Conservation (phyloP, 2,329 filamentous ascomycete species). For the Ascochyta clinopodiicola region DNA sequence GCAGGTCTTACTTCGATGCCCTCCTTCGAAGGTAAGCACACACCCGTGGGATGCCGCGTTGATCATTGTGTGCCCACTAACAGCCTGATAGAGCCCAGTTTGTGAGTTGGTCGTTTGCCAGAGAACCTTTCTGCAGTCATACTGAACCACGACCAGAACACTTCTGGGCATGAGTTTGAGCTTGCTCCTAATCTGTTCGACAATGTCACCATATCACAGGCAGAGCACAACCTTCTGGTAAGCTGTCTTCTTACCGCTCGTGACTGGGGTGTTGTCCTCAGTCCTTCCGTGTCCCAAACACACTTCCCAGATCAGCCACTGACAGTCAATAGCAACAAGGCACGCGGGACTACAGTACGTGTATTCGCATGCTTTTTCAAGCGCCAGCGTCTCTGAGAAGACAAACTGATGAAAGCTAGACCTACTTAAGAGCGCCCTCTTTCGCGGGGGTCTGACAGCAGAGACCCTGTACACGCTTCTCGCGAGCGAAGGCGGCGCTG, state of each 20-base stretch:
- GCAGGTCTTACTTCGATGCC: conserved; percentile 67
- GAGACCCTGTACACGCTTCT: conserved; percentile 59
- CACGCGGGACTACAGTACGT: conserved; percentile 63
- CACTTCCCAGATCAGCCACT: neutral
- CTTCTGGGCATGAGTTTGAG: conserved; percentile 46
- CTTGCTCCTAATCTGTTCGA: conserved; percentile 44
- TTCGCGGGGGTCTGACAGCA: conserved; percentile 57
- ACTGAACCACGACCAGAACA: conserved; percentile 46
- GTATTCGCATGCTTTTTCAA: neutral
- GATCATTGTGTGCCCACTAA: conserved; percentile 28
- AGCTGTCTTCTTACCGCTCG: conserved; percentile 28
- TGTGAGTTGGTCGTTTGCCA: conserved; percentile 49
- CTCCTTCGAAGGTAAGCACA: conserved; percentile 65
- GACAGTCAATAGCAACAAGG: conserved; percentile 41
- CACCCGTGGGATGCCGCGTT: no score
- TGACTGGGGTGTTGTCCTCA: neutral
- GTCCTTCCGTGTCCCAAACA: neutral
- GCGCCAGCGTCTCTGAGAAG: no score
- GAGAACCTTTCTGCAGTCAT: neutral
- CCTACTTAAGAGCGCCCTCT: conserved; percentile 55
- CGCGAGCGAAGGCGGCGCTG: conserved; percentile 33
- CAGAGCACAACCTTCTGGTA: conserved; percentile 68
- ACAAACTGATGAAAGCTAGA: conserved; percentile 39
- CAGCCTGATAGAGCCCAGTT: conserved; percentile 53
- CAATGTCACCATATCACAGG: conserved; percentile 63